phyloP scores from a whole-genome alignment of 2,329 filamentous ascomycete genomes.

The Penicillium palitans region DNA sequence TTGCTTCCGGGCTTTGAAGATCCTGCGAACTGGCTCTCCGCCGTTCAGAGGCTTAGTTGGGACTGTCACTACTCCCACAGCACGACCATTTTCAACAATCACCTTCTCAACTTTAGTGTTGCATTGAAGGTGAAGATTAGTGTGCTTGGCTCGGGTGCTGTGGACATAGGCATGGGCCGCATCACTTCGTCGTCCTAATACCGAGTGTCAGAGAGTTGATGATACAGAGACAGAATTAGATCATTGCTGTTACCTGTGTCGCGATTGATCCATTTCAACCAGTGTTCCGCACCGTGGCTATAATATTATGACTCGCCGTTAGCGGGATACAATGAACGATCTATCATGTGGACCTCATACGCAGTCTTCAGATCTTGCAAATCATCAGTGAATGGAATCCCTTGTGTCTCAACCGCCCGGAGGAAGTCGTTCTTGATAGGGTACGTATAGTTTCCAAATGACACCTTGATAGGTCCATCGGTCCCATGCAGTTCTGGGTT shows the following conservation, averaged over 20 bases:
- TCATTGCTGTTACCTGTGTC: conserved; percentile 45
- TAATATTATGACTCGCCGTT: background rate
- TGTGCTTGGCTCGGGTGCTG: conserved; percentile 67
- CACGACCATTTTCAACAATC: conserved; percentile 69
- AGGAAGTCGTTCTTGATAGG: conserved; percentile 81
- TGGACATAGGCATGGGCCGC: conserved; percentile 78
- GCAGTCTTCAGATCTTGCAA: conserved; percentile 64
- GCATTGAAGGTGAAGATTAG: conserved; percentile 69
- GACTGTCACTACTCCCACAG: conserved; percentile 70
- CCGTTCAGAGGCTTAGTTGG: conserved; percentile 67
- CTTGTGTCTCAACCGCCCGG: conserved; percentile 69
- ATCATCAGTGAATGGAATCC: conserved; percentile 73
- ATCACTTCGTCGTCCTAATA: conserved; percentile 71
- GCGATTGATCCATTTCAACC: conserved; percentile 82
- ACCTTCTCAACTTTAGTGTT: conserved; percentile 79
- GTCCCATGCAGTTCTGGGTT: conserved; percentile 69
- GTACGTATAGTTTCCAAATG: conserved; percentile 78
- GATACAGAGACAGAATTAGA: no score
- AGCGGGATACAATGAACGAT: background rate
- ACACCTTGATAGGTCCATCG: conserved; percentile 79
- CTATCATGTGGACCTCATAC: conserved; percentile 19
- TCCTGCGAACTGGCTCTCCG: conserved; percentile 53
- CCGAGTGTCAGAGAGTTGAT: conserved; percentile 18
- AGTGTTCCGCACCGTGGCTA: conserved; percentile 71
- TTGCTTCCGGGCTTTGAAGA: conserved; percentile 69